These are phyloP conservation scores for Rhodotorula taiwanensis DNA, from an alignment of 768 basidiomycete species.

Conservation along the genomic window DNA sequence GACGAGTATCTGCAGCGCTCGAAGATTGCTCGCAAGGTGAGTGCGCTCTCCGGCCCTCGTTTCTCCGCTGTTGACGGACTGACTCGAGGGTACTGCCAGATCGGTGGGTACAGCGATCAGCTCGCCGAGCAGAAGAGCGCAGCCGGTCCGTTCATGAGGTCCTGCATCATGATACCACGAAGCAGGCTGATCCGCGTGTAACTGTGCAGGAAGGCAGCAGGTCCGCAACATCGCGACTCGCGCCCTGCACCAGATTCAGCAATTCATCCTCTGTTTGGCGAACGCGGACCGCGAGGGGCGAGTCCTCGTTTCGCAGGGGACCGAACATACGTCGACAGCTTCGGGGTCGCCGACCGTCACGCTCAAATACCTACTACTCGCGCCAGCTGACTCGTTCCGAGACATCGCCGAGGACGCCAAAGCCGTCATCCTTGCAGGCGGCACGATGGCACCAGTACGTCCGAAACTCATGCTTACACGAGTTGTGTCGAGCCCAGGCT, in stretches of 20 bases:
- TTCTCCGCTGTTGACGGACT: not conserved
- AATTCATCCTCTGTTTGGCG: slow-evolving; percentile 37
- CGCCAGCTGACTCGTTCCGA: slow-evolving; percentile 76
- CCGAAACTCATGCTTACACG: too few relatives aligned
- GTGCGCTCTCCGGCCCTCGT: not conserved
- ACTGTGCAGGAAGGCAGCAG: slow-evolving; percentile 27
- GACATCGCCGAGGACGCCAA: slow-evolving; percentile 76
- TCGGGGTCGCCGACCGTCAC: slow-evolving; percentile 43
- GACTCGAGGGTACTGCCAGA: slow-evolving; percentile 54
- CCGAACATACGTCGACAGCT: not conserved
- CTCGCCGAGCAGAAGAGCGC: slow-evolving; percentile 25
- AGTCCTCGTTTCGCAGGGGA: slow-evolving; percentile 28
- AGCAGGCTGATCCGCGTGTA: not conserved
- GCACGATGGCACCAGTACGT: slow-evolving; percentile 94
- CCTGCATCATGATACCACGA: too few relatives aligned
- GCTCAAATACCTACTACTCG: slow-evolving; percentile 84
- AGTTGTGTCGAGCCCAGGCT: too few relatives aligned
- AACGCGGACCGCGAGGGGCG: slow-evolving; percentile 55
- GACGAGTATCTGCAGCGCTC: slow-evolving; percentile 58
- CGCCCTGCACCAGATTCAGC: slow-evolving; percentile 32
- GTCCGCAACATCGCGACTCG: slow-evolving; percentile 28
- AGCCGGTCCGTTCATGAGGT: slow-evolving; percentile 7
- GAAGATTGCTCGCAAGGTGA: slow-evolving; percentile 58
- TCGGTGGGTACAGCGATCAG: slow-evolving; percentile 70
- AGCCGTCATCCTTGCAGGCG: slow-evolving; percentile 84